Evolutionary conservation across 73 alveolate genomes (phyloP).

Genomic region (Urostyla sp.): DNA sequence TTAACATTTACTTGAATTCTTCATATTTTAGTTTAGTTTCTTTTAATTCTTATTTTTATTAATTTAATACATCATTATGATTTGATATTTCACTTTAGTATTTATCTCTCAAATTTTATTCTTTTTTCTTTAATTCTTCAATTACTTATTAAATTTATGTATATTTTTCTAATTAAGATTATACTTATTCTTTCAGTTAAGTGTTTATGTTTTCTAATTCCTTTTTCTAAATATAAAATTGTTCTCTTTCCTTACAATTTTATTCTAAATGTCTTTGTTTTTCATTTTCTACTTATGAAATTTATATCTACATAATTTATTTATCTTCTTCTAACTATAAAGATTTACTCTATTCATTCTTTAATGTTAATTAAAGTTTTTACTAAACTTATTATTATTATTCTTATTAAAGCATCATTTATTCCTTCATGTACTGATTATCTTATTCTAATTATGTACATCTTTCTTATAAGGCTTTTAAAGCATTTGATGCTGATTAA

Average conservation of each 20-base stretch:
- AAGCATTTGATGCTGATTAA: constrained; percentile 17
- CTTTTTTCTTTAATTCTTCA: constrained; percentile 18
- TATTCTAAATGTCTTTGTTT: constrained; percentile 34
- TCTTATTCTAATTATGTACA: background rate
- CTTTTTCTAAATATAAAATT: background rate
- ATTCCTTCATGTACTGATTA: background rate
- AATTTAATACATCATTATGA: background rate
- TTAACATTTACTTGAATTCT: background rate
- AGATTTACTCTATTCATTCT: background rate
- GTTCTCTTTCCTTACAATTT: constrained; percentile 22
- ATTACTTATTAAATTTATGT: constrained; percentile 12
- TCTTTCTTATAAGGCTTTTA: constrained; percentile 16
- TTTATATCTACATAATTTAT: background rate
- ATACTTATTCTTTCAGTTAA: background rate
- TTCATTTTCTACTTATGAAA: background rate
- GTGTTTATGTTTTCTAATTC: background rate
- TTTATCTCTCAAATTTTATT: constrained; percentile 9
- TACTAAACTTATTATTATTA: background rate
- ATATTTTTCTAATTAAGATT: constrained; percentile 6
- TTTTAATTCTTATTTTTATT: constrained; percentile 4
- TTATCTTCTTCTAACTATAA: background rate
- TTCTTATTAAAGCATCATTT: background rate
- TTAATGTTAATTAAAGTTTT: background rate
- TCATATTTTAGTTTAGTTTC: constrained; percentile 16
- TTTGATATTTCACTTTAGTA: constrained; percentile 17